phyloP scores from a whole-genome alignment of 2,329 filamentous ascomycete genomes.

The Sordariomycetes sp. region DNA sequence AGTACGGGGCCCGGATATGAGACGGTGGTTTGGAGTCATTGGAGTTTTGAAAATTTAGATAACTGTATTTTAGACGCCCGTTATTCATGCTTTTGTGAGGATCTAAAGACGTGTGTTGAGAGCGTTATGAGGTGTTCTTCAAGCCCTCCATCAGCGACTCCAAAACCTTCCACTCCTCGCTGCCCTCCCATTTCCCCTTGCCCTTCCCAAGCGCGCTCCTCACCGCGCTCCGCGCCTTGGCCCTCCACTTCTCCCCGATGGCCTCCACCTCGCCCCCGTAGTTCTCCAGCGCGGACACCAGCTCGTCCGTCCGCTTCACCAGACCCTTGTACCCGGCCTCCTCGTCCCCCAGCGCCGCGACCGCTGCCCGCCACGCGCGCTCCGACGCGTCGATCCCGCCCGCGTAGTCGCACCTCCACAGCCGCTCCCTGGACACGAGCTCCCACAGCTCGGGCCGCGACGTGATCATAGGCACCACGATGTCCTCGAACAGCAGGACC shows the following conservation, averaged over 20 bases:
- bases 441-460: slow-evolving; percentile 66
- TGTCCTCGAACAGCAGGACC: slow-evolving; percentile 61
- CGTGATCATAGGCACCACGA: slow-evolving; percentile 77
- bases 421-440: slow-evolving; percentile 58
- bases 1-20: neutral
- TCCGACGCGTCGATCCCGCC: slow-evolving; percentile 76
- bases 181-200: slow-evolving; percentile 75
- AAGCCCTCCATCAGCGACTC: slow-evolving; percentile 45
- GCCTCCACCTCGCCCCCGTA: slow-evolving; percentile 55
- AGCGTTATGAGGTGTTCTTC: slow-evolving; percentile 16
- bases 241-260: slow-evolving; percentile 74
- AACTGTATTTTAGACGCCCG: too few species aligned
- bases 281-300: slow-evolving; percentile 77
- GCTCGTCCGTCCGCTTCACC: slow-evolving; percentile 66
- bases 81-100: neutral
- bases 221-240: slow-evolving; percentile 77
- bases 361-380: slow-evolving; percentile 73
- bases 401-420: slow-evolving; percentile 60
- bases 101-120: neutral
- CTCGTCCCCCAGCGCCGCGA: slow-evolving; percentile 43
- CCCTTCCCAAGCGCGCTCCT: slow-evolving; percentile 74
- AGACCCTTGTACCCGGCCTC: slow-evolving; percentile 56
- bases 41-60: too few species aligned
- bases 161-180: slow-evolving; percentile 53
- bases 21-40: too few species aligned